A percentile compares a stretch with the other conserved stretches of the same genome.
These are phyloP conservation scores for Plasmopara viticola DNA, from an alignment of 352 stramenopile genomes.

Conservation along the genomic window DNA sequence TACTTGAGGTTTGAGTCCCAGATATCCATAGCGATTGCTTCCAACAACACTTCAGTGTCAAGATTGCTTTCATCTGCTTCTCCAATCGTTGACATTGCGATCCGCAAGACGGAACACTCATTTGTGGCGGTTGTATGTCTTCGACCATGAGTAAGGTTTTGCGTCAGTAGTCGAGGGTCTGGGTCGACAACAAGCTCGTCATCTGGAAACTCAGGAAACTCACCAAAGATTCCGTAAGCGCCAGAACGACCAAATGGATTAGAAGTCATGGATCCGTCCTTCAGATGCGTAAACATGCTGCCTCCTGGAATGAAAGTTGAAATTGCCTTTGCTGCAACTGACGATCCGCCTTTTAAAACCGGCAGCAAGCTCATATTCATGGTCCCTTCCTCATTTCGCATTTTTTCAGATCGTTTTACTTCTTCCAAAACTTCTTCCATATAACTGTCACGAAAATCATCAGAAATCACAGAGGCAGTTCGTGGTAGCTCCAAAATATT, in stretches of 20 bases:
- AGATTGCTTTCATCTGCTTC: constrained; percentile 48
- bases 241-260: constrained; percentile 39
- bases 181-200: constrained; percentile 56
- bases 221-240: constrained; percentile 48
- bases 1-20: constrained; percentile 83
- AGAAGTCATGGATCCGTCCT: constrained; percentile 55
- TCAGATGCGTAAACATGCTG: constrained; percentile 68
- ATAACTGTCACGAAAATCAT: constrained; percentile 46
- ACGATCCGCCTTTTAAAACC: constrained; percentile 49
- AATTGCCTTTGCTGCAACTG: constrained; percentile 63
- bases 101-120: constrained; percentile 67
- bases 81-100: constrained; percentile 70
- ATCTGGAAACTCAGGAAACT: constrained; percentile 46
- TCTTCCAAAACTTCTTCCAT: constrained; percentile 61
- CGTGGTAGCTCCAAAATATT: constrained; percentile 52
- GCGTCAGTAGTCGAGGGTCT: constrained; percentile 32
- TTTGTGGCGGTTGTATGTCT: constrained; percentile 26
- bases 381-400: constrained; percentile 31
- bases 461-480: constrained; percentile 36
- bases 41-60: constrained; percentile 73
- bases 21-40: constrained; percentile 85
- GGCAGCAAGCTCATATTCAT: constrained; percentile 58
- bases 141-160: constrained; percentile 31
- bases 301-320: constrained; percentile 64
- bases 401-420: constrained; percentile 47